phyloP scores from a whole-genome alignment of 768 basidiomycete species.

The Boletus rufocinnamomeus region DNA sequence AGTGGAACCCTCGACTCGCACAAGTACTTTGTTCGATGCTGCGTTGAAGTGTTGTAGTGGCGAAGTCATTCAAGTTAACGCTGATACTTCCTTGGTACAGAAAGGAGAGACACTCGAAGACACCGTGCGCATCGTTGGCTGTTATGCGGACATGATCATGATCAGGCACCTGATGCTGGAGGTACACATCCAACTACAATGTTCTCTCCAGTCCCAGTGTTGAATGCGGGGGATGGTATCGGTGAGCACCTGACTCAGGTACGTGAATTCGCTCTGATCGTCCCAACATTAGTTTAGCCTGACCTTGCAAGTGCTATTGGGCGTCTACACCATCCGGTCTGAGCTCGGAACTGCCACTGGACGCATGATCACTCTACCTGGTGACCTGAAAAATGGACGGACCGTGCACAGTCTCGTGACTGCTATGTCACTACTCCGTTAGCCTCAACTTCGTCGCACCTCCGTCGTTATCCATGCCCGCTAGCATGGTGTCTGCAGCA shows the following conservation, averaged over 20 bases:
- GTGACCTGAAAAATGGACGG: slow-evolving; percentile 96
- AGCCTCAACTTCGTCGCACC: slow-evolving; percentile 96
- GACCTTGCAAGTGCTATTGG: slow-evolving; percentile 65
- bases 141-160: slow-evolving; percentile 94
- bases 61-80: slow-evolving; percentile 83
- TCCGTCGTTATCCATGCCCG: slow-evolving; percentile 83
- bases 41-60: slow-evolving; percentile 99
- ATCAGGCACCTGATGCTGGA: slow-evolving; percentile 91
- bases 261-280: slow-evolving; percentile 23
- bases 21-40: slow-evolving; percentile 93
- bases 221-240: slow-evolving; percentile 96
- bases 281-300: slow-evolving; percentile 6
- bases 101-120: slow-evolving; percentile 95
- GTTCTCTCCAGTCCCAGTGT: slow-evolving; percentile 90
- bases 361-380: slow-evolving; percentile 86
- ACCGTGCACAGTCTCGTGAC: slow-evolving; percentile 97
- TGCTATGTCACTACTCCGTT: slow-evolving; percentile 90
- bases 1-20: slow-evolving; percentile 89
- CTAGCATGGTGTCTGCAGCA: slow-evolving; percentile 77
- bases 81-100: slow-evolving; percentile 81
- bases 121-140: slow-evolving; percentile 91
- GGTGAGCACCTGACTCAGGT: slow-evolving; percentile 98
- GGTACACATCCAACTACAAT: slow-evolving; percentile 96
- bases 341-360: slow-evolving; percentile 98
- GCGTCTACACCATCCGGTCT: slow-evolving; percentile 94